Conservation (phyloP, 306 rosid species). For the Sphenostylis stenocarpa region DNA sequence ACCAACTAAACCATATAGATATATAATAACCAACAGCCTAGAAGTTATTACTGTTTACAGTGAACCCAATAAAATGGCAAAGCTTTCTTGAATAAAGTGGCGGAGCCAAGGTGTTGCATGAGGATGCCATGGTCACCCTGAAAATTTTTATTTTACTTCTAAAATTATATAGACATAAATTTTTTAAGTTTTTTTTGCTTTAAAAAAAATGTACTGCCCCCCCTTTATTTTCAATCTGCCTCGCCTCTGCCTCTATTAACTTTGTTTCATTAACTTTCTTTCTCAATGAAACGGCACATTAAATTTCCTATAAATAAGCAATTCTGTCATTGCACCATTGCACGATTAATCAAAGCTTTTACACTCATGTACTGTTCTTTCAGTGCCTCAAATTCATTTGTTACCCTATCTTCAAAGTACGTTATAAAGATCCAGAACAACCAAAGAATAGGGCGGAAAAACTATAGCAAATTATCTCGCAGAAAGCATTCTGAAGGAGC, state of each 20-base stretch:
- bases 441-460: neutral
- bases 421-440: neutral
- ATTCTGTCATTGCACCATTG: neutral
- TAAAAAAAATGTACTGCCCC: too few relatives aligned
- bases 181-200: too few relatives aligned
- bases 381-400: neutral
- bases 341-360: neutral
- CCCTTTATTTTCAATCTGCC: too few relatives aligned
- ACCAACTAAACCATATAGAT: neutral
- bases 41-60: neutral
- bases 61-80: neutral
- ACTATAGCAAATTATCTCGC: neutral
- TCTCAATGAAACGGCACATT: neutral
- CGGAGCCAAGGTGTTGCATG: too few relatives aligned
- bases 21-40: slow-evolving; percentile 9
- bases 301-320: neutral
- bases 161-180: too few relatives aligned
- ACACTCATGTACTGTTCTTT: neutral
- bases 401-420: neutral
- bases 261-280: neutral
- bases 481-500: neutral
- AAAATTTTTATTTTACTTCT: too few relatives aligned
- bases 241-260: too few relatives aligned
- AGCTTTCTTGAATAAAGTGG: too few relatives aligned
- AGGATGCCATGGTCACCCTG: too few relatives aligned